These are phyloP conservation scores for Anthracocystis panici-leucophaei DNA, from an alignment of 1,284 basidiomycete genomes.

Conservation along the genomic window DNA sequence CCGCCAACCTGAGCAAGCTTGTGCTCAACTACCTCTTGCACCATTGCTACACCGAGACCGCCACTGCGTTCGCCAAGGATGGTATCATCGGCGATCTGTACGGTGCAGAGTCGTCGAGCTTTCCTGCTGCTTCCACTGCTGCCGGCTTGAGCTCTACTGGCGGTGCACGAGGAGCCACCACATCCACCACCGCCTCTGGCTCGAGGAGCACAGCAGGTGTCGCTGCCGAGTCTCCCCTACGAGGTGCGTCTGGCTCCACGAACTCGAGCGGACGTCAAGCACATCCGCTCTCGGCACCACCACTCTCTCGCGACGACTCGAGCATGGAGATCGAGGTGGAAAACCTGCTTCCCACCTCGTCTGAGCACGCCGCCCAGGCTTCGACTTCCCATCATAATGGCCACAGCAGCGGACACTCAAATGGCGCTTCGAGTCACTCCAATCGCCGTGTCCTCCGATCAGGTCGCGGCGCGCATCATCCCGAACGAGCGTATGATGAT, in stretches of 20 bases:
- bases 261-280: slow-evolving; percentile 35
- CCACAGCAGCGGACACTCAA: slow-evolving; percentile 32
- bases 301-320: slow-evolving; percentile 57
- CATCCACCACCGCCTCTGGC: slow-evolving; percentile 7
- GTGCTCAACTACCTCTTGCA: slow-evolving; percentile 85
- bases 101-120: slow-evolving; percentile 12
- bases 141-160: slow-evolving; percentile 9
- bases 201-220: slow-evolving; percentile 11
- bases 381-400: slow-evolving; percentile 8
- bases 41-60: slow-evolving; percentile 78
- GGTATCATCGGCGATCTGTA: slow-evolving; percentile 69
- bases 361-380: slow-evolving; percentile 20
- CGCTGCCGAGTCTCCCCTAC: not conserved
- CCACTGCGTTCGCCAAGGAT: slow-evolving; percentile 78
- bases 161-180: not conserved
- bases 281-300: slow-evolving; percentile 57
- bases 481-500: slow-evolving; percentile 5
- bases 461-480: slow-evolving; percentile 1
- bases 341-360: slow-evolving; percentile 47
- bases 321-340: slow-evolving; percentile 62
- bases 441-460: slow-evolving; percentile 14
- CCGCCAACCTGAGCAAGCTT: slow-evolving; percentile 72
- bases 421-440: slow-evolving; percentile 16
- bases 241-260: not conserved
- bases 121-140: slow-evolving; percentile 11